Evolutionary conservation across 2,329 filamentous ascomycete genomes (phyloP).

Genomic region (Emergomyces africanus): DNA sequence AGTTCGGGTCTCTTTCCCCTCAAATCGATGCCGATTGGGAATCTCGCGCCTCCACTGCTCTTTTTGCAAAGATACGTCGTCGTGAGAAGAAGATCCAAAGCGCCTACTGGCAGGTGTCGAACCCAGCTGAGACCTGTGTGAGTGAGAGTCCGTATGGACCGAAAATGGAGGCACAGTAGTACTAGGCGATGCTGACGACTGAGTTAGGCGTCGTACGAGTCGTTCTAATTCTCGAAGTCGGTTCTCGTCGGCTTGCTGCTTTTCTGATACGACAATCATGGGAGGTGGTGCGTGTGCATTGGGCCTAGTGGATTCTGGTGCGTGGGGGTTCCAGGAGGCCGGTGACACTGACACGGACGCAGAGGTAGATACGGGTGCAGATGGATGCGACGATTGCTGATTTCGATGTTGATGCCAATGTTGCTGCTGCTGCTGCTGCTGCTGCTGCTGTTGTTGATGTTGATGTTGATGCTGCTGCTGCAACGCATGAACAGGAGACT

Average conservation of each 20-base stretch:
- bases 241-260: not conserved
- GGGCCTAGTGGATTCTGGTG: not conserved
- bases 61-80: not conserved
- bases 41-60: constrained; percentile 7
- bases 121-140: not conserved
- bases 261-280: not conserved
- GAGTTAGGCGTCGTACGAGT: not conserved
- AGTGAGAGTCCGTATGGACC: not conserved
- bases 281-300: not conserved
- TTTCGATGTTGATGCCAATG: not conserved
- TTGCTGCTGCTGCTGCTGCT: too few species aligned
- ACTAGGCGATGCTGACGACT: not conserved
- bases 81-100: not conserved
- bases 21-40: constrained; percentile 23
- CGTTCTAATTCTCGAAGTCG: not conserved
- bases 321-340: not conserved
- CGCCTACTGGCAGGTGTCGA: not conserved
- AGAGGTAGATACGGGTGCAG: not conserved
- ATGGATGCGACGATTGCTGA: not conserved
- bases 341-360: not conserved
- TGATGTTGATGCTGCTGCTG: not conserved
- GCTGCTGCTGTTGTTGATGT: not conserved
- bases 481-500: constrained; percentile 1
- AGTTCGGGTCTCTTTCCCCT: constrained; percentile 28
- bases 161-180: not conserved